These are phyloP conservation scores for Hibiscus tridactylites DNA, from an alignment of 345 rosid species.

Conservation along the genomic window DNA sequence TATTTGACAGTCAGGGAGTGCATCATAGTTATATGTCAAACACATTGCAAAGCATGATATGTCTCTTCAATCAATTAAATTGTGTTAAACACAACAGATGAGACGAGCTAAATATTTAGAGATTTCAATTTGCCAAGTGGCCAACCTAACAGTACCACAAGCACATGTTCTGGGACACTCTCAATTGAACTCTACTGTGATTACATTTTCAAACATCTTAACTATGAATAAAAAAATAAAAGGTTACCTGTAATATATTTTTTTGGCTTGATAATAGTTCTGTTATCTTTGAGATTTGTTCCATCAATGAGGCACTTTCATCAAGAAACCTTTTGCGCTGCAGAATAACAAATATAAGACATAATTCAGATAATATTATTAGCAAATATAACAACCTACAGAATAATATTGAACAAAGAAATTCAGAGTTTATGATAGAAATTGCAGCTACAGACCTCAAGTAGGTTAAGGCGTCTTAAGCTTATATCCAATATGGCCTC, in stretches of 20 bases:
- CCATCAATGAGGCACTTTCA: conserved; percentile 59
- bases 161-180: not conserved
- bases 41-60: not conserved
- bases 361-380: conserved; percentile 3
- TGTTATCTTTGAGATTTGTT: conserved; percentile 64
- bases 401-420: conserved; percentile 12
- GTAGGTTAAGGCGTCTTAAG: conserved; percentile 67
- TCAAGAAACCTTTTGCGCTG: conserved; percentile 72
- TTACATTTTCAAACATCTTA: not conserved
- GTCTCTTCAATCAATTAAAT: not conserved
- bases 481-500: conserved; percentile 82
- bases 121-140: not conserved
- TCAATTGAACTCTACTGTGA: not conserved
- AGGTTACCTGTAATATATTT: conserved; percentile 65
- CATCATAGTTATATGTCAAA: not conserved
- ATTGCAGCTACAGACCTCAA: conserved; percentile 48
- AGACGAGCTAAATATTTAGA: not conserved
- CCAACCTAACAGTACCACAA: not conserved
- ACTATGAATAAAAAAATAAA: not conserved
- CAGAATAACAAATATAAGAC: conserved; percentile 10
- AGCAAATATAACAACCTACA: not conserved
- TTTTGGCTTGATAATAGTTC: conserved; percentile 63
- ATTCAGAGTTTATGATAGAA: not conserved
- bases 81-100: not conserved
- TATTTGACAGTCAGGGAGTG: not conserved